Evolutionary conservation across 2,329 filamentous ascomycete genomes (phyloP).

Genomic region (Remersonia thermophila): DNA sequence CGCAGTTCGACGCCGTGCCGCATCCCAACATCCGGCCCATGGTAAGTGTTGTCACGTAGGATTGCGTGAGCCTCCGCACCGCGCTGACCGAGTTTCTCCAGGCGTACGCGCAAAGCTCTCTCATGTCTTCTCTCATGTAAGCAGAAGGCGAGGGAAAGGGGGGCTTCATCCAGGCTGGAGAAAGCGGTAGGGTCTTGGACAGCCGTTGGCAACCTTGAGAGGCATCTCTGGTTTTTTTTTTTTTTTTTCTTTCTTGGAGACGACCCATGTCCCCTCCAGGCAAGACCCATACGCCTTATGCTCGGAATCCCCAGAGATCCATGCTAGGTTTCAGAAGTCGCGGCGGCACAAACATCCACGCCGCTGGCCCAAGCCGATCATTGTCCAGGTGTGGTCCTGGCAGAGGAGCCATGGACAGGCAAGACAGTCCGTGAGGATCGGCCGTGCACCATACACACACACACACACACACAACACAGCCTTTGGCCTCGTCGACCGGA

Average conservation of each 20-base stretch:
- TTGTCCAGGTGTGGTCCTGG: neutral
- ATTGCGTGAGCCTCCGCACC: neutral
- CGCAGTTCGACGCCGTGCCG: constrained; percentile 91
- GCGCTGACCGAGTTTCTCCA: constrained; percentile 26
- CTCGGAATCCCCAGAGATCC: neutral
- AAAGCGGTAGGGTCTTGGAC: neutral
- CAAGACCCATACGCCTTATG: neutral
- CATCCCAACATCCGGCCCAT: constrained; percentile 94
- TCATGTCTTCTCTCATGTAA: constrained; percentile 66
- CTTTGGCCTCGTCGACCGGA: too few relatives aligned
- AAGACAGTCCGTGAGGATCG: neutral
- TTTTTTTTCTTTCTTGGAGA: too few relatives aligned
- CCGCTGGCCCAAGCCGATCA: too few relatives aligned
- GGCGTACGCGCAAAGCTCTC: constrained; percentile 76
- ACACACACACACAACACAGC: too few relatives aligned
- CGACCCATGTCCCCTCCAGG: neutral
- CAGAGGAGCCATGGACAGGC: neutral
- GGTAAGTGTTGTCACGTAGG: constrained; percentile 32
- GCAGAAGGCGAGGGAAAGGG: neutral
- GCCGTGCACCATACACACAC: neutral
- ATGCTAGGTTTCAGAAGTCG: neutral
- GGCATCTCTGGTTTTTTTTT: too few relatives aligned
- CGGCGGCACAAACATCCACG: neutral
- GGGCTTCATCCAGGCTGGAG: neutral
- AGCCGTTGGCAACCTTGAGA: too few relatives aligned